These are phyloP conservation scores for Copromyces sp. DNA, from an alignment of 495 filamentous ascomycete species.

Conservation along the genomic window DNA sequence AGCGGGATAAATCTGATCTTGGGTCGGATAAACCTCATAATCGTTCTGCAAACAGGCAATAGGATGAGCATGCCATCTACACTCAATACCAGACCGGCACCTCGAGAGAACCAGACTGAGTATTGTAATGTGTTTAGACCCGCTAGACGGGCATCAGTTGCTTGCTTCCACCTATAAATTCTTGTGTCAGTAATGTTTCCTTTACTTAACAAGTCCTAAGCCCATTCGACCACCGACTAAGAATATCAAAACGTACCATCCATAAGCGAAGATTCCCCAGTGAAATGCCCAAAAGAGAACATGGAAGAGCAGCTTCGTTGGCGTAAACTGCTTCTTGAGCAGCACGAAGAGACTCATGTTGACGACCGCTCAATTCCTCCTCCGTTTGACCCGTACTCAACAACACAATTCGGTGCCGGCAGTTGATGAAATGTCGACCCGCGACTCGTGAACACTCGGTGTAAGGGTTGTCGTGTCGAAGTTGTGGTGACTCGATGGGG, in stretches of 20 bases:
- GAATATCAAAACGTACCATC: slow-evolving; percentile 57
- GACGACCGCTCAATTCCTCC: slow-evolving; percentile 14
- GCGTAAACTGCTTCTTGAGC: slow-evolving; percentile 51
- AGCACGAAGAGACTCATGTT: slow-evolving; percentile 33
- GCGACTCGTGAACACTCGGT: slow-evolving; percentile 28
- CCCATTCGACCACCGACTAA: not conserved
- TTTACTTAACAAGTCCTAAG: not conserved
- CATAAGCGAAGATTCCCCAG: slow-evolving; percentile 67
- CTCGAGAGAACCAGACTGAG: slow-evolving; percentile 94
- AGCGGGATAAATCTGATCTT: slow-evolving; percentile 82
- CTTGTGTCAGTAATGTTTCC: not conserved
- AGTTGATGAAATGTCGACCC: slow-evolving; percentile 37
- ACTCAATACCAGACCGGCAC: slow-evolving; percentile 72
- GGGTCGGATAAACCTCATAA: slow-evolving; percentile 73
- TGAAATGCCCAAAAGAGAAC: slow-evolving; percentile 77
- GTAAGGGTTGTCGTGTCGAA: not conserved
- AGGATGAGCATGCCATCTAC: slow-evolving; percentile 83
- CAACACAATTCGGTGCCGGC: slow-evolving; percentile 9
- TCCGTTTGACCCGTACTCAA: slow-evolving; percentile 10
- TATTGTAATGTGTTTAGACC: slow-evolving; percentile 71
- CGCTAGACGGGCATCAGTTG: slow-evolving; percentile 50
- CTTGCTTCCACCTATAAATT: slow-evolving; percentile 64
- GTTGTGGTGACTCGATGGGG: not conserved
- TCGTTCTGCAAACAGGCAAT: slow-evolving; percentile 87
- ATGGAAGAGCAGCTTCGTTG: slow-evolving; percentile 68